phyloP scores from a whole-genome alignment of 1,139 yeast genomes.

The Candida albicans region DNA sequence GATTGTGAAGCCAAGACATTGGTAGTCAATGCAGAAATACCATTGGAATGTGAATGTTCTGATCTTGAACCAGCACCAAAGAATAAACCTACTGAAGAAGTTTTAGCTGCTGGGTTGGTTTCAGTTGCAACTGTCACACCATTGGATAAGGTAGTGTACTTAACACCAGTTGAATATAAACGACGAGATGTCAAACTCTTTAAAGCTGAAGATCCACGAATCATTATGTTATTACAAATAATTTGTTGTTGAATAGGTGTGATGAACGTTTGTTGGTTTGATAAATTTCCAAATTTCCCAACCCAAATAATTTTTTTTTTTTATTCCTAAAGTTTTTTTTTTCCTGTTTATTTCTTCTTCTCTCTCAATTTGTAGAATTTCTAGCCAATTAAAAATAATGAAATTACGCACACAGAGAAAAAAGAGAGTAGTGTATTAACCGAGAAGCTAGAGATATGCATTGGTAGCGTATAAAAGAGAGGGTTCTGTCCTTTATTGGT shows the following conservation, averaged over 20 bases:
- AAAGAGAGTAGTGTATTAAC: neutral
- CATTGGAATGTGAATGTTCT: conserved; percentile 78
- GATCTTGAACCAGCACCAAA: conserved; percentile 76
- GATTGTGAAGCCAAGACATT: conserved; percentile 43
- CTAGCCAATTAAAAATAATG: conserved; percentile 4
- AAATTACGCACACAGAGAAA: neutral
- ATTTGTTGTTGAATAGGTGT: neutral
- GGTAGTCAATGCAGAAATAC: conserved; percentile 68
- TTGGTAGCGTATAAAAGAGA: neutral
- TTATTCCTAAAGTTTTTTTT: conserved; percentile 1
- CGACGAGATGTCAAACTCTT: conserved; percentile 48
- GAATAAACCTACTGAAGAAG: conserved; percentile 67
- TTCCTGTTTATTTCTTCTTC: neutral
- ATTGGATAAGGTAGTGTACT: conserved; percentile 68
- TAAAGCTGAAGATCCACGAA: conserved; percentile 38
- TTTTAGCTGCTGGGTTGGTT: conserved; percentile 52
- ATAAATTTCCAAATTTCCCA: neutral
- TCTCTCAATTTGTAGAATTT: neutral
- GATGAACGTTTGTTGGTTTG: neutral
- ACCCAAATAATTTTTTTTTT: neutral
- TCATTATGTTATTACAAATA: conserved; percentile 21
- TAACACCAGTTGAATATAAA: conserved; percentile 60
- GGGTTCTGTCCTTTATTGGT: neutral
- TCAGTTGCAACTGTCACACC: conserved; percentile 76
- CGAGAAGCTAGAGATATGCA: neutral